Evolutionary conservation across 2,329 filamentous ascomycete species (phyloP).

Genomic region (Sclerotinia nivalis): DNA sequence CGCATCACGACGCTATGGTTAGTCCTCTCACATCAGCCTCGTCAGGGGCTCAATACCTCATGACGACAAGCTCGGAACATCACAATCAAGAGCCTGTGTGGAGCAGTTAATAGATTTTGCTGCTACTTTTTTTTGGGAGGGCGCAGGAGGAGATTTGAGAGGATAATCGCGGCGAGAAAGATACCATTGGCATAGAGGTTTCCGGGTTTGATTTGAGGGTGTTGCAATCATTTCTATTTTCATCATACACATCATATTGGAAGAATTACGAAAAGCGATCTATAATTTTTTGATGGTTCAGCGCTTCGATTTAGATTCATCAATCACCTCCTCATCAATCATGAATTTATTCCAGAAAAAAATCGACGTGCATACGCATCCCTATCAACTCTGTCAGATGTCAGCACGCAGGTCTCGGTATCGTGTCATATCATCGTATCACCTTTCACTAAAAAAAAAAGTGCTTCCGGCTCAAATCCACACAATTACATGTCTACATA

Average conservation of each 20-base stretch:
- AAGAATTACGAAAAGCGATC: neutral
- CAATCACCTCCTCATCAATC: slow-evolving; percentile 4
- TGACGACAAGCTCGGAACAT: slow-evolving; percentile 25
- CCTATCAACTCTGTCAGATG: neutral
- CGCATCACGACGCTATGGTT: slow-evolving; percentile 25
- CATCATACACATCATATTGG: neutral
- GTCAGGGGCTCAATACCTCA: slow-evolving; percentile 24
- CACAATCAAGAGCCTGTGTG: slow-evolving; percentile 28
- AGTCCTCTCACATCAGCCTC: slow-evolving; percentile 35
- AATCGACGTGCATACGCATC: slow-evolving; percentile 1
- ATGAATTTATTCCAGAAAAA: slow-evolving; percentile 4
- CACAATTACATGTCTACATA: neutral
- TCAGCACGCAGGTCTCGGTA: slow-evolving; percentile 9
- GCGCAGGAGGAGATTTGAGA: neutral
- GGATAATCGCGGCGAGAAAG: neutral
- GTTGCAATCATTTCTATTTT: neutral
- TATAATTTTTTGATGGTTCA: neutral
- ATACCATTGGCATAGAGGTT: slow-evolving; percentile 5
- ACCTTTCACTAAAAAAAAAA: neutral
- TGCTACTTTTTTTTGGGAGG: neutral
- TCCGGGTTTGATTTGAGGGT: neutral
- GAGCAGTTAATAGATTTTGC: slow-evolving; percentile 23
- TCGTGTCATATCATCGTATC: neutral
- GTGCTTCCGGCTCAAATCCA: neutral
- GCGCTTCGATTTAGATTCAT: neutral